A percentile compares a stretch with the other conserved stretches of the same genome.
These are phyloP conservation scores for Achaetomiella virescens DNA, from an alignment of 495 filamentous ascomycete genomes.

Conservation along the genomic window DNA sequence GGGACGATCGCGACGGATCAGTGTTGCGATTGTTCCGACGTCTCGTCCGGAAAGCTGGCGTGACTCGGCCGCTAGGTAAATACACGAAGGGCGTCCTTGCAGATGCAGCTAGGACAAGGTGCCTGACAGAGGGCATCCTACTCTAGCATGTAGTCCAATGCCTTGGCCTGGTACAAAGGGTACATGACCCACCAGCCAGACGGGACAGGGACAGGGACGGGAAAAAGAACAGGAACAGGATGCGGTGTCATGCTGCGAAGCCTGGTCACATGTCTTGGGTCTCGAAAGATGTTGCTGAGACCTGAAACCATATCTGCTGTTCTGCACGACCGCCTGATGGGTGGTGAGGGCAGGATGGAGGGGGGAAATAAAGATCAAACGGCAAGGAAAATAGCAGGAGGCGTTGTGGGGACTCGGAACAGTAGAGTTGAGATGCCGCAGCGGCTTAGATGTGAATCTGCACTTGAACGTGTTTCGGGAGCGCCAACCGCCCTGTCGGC, in stretches of 20 bases:
- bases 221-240: background rate
- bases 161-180: background rate
- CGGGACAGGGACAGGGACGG: background rate
- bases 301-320: conserved; percentile 10
- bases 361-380: conserved; percentile 8
- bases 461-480: background rate
- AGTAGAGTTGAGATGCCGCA: background rate
- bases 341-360: background rate
- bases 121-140: background rate
- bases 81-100: conserved; percentile 1
- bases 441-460: background rate
- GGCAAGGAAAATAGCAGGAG: conserved; percentile 4
- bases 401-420: background rate
- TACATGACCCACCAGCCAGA: background rate
- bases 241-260: background rate
- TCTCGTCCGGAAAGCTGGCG: conserved; percentile 12
- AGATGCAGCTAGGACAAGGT: conserved; percentile 7
- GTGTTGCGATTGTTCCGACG: conserved; percentile 16
- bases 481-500: background rate
- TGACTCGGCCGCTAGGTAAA: conserved; percentile 10
- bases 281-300: conserved; percentile 10
- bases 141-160: background rate
- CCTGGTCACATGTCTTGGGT: background rate
- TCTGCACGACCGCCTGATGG: conserved; percentile 5
- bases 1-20: conserved; percentile 13